Evolutionary conservation across 2,329 filamentous ascomycete genomes (phyloP), one percentile per base, ranked within the genome.

Genomic region (Trichothecium sympodiale): DNA sequence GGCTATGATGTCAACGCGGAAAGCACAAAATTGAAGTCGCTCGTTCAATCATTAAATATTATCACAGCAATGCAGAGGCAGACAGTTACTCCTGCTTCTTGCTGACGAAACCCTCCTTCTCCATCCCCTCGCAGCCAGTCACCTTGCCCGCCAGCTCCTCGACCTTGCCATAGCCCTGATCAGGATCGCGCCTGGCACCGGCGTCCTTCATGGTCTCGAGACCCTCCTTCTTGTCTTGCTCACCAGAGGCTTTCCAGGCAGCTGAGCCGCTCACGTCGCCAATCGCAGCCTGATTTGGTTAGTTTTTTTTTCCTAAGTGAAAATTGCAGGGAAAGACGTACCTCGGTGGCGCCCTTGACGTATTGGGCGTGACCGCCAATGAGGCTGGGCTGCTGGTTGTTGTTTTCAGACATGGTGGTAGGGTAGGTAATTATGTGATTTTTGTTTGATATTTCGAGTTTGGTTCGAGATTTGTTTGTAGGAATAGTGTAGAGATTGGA

Each of bases 91-190:
- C 46, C 37, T 57, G 50, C 41, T 53, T 57, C 37, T 54, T 57
- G 47, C 71, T 77, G 14, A 61, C 65, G 12, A 59, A 62, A 0
- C 77, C 77, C 53, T 81, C 77, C 37, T 67, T 65, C 54, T 71
- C 60, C 80, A 84, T 83, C 0, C 80, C 80, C 54, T 80, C 74
- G 44, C 80, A 84, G 0, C 80, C 79, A 0, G 74, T 68, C 1
- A 70, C 56, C 48, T 71, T 73, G 5, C 80, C 80, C 0, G 75
- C 71, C 33, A 77, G 50, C 60, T 83, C 72, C 52, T 85, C 80
- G 3, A 65, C 64, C 47, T 69, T 74, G 26, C 80, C 80, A 37
- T 69, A 75, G 0, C 78, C 78, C 30, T 69, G 59, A 5, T 54
- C 49, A 2, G 68, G 52, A 44, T 82, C 73, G 16, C 77, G 64